A percentile compares a stretch with the other conserved stretches of the same genome.
Conservation (phyloP, 1,139 yeast genomes). For the Scheffersomyces lignicola region DNA sequence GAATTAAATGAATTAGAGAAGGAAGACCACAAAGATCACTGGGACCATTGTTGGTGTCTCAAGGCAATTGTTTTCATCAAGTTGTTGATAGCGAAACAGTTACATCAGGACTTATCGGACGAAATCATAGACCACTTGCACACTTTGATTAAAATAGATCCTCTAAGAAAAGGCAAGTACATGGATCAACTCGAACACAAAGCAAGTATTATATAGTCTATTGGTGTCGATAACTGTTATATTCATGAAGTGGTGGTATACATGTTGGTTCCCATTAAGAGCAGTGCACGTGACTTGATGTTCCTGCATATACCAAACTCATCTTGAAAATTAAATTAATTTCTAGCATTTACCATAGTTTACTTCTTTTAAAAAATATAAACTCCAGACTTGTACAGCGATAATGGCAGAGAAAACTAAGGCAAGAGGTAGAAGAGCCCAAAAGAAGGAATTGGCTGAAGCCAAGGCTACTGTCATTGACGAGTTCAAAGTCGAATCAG, state of each 20-base stretch:
- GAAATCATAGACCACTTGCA: constrained; percentile 31
- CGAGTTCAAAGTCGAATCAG: constrained; percentile 7
- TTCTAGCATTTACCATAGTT: background rate
- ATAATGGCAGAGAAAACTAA: constrained; percentile 20
- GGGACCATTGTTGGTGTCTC: constrained; percentile 69
- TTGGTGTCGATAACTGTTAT: background rate
- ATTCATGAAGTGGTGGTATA: too few relatives aligned
- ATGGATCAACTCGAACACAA: constrained; percentile 32
- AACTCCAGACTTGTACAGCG: background rate
- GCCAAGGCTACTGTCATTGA: constrained; percentile 15
- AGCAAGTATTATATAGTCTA: constrained; percentile 9
- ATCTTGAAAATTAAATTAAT: constrained; percentile 4
- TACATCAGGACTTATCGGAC: constrained; percentile 15
- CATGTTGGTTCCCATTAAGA: too few relatives aligned
- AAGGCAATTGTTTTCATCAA: constrained; percentile 52
- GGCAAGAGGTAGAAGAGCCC: constrained; percentile 71
- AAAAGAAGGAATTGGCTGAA: constrained; percentile 33
- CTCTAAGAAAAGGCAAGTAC: constrained; percentile 67
- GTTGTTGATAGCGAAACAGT: constrained; percentile 24
- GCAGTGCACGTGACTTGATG: too few relatives aligned
- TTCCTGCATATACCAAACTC: constrained; percentile 3
- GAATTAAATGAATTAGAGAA: constrained; percentile 63
- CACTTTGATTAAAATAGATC: constrained; percentile 60
- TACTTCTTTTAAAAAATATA: background rate
- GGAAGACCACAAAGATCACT: constrained; percentile 50